phyloP scores from a whole-genome alignment of 345 rosid genomes.

The Eucalyptus cladocalyx region DNA sequence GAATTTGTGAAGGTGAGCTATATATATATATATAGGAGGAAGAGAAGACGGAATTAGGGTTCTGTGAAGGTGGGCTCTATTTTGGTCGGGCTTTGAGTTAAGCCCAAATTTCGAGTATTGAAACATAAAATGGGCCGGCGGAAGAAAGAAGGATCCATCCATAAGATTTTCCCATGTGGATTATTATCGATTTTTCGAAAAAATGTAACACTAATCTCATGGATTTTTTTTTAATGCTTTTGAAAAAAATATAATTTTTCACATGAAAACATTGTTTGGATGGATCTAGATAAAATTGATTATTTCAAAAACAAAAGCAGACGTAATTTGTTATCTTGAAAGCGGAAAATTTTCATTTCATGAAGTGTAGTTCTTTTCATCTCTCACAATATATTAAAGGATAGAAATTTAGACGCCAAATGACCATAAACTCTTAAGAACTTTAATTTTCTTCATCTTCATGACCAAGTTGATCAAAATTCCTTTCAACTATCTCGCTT shows the following conservation, averaged over 20 bases:
- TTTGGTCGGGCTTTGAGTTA: background rate
- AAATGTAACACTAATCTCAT: background rate
- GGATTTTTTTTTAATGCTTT: background rate
- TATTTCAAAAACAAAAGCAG: background rate
- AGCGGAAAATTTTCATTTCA: too few species aligned
- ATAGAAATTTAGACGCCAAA: too few species aligned
- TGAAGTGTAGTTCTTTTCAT: too few species aligned
- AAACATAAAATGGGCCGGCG: background rate
- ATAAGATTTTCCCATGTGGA: background rate
- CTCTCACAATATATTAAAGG: too few species aligned
- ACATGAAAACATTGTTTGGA: background rate
- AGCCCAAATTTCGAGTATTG: background rate
- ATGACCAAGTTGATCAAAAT: too few species aligned
- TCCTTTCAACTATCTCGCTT: too few species aligned
- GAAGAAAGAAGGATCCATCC: background rate
- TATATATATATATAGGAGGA: background rate
- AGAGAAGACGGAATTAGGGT: background rate
- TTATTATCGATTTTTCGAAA: background rate
- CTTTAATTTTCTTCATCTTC: too few species aligned
- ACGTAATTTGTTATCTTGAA: too few species aligned
- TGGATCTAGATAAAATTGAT: background rate
- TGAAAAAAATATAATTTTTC: background rate
- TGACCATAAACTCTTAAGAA: too few species aligned
- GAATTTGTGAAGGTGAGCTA: background rate
- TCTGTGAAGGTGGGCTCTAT: background rate